phyloP scores from a whole-genome alignment of 306 rosid species.

The Crotalaria pallida region DNA sequence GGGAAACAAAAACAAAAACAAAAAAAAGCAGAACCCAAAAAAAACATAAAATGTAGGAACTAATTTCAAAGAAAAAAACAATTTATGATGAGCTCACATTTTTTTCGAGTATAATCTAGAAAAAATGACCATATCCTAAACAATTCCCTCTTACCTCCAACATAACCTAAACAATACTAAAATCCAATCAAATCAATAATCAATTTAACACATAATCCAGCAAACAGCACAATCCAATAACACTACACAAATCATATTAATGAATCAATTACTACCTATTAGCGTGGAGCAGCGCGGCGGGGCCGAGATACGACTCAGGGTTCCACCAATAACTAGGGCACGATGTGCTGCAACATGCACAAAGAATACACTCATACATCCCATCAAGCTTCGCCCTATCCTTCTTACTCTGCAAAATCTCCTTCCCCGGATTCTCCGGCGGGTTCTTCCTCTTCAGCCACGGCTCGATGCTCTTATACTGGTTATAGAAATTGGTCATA shows the following conservation, averaged over 20 bases:
- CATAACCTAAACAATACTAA: neutral
- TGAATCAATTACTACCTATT: no score
- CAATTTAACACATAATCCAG: neutral
- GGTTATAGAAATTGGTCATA: constrained; percentile 91
- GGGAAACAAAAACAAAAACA: no score
- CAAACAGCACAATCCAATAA: neutral
- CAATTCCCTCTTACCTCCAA: neutral
- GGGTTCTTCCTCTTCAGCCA: constrained; percentile 95
- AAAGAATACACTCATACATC: constrained; percentile 95
- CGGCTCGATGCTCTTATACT: constrained; percentile 98
- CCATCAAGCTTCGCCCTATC: constrained; percentile 91
- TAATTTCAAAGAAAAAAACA: no score
- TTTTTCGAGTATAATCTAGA: no score
- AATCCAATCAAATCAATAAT: neutral
- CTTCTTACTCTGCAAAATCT: constrained; percentile 77
- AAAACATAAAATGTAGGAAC: no score
- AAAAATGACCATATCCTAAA: neutral
- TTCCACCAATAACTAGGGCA: constrained; percentile 99
- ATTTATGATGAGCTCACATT: no score
- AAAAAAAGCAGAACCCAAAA: no score
- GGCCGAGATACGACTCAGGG: constrained; percentile 92
- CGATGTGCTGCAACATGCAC: constrained; percentile 97
- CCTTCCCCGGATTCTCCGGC: constrained; percentile 52
- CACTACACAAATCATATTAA: no score
- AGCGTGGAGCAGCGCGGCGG: constrained; percentile 96